These are phyloP conservation scores for Suhomyces pyralidae DNA, from an alignment of 805 yeast genomes.

Conservation along the genomic window DNA sequence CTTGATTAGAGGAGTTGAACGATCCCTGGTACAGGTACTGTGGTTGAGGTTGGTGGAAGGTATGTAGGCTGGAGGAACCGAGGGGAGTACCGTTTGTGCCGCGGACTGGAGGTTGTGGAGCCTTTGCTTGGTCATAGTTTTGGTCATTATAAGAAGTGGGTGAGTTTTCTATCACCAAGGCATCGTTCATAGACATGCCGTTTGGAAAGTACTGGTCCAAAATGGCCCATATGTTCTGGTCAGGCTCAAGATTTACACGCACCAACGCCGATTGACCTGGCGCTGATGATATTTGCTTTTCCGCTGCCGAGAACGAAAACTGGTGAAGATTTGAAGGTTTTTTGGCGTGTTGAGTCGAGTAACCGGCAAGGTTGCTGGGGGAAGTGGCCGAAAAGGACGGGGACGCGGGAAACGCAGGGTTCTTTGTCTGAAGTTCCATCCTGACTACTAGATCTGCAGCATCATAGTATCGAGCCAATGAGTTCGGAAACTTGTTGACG, in stretches of 20 bases:
- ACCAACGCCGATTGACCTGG: conserved; percentile 6
- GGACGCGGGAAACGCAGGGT: background rate
- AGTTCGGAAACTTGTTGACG: conserved; percentile 62
- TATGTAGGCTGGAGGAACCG: conserved; percentile 1
- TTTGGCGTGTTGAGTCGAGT: background rate
- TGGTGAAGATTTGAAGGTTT: background rate
- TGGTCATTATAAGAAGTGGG: background rate
- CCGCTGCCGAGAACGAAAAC: conserved; percentile 14
- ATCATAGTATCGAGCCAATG: conserved; percentile 58
- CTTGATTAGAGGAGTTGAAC: background rate
- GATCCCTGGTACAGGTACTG: conserved; percentile 19
- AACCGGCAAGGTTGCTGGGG: background rate
- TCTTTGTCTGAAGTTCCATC: conserved; percentile 16
- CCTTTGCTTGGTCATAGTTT: background rate
- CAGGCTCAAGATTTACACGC: conserved; percentile 49
- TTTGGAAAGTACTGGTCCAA: conserved; percentile 59
- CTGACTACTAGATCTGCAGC: conserved; percentile 61
- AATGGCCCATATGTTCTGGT: conserved; percentile 54
- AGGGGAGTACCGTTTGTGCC: background rate
- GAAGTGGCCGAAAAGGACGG: background rate
- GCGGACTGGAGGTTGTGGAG: background rate
- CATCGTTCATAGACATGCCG: conserved; percentile 68
- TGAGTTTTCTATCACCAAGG: conserved; percentile 50
- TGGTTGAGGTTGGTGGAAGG: conserved; percentile 35
- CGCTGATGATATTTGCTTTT: conserved; percentile 10